phyloP scores from a whole-genome alignment of 768 basidiomycete genomes.

The Tulasnella sp. region DNA sequence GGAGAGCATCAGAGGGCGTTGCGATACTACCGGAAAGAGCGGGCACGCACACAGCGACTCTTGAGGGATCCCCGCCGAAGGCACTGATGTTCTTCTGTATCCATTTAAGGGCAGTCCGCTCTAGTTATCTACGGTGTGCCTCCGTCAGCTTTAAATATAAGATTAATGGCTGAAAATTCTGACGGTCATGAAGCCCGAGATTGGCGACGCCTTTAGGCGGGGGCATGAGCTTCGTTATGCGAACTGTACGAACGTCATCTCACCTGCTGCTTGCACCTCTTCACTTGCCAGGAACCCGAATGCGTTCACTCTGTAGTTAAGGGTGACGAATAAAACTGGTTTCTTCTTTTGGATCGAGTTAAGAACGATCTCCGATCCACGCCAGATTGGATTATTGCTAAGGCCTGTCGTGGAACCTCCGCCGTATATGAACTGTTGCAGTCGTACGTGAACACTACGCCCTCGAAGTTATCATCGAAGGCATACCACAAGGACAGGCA shows the following conservation, averaged over 20 bases:
- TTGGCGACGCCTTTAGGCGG: background rate
- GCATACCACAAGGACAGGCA: background rate
- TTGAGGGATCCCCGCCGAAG: constrained; percentile 15
- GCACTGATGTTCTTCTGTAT: constrained; percentile 10
- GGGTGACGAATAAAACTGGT: constrained; percentile 10
- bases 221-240: background rate
- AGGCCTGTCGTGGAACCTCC: background rate
- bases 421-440: background rate
- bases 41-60: background rate
- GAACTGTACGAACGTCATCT: background rate
- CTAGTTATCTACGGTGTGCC: background rate
- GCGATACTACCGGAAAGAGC: no score
- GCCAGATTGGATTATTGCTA: background rate
- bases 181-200: constrained; percentile 10
- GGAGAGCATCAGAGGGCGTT: background rate
- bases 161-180: background rate
- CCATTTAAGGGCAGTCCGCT: constrained; percentile 11
- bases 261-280: background rate
- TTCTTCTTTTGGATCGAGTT: background rate
- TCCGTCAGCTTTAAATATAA: background rate
- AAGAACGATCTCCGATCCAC: background rate
- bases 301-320: constrained; percentile 14
- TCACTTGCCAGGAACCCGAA: constrained; percentile 9
- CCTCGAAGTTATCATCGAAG: no score
- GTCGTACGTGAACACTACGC: no score